Base-by-base conservation (phyloP, 176 grass and related monocot genomes). In the Pontederia paniculata region DNA sequence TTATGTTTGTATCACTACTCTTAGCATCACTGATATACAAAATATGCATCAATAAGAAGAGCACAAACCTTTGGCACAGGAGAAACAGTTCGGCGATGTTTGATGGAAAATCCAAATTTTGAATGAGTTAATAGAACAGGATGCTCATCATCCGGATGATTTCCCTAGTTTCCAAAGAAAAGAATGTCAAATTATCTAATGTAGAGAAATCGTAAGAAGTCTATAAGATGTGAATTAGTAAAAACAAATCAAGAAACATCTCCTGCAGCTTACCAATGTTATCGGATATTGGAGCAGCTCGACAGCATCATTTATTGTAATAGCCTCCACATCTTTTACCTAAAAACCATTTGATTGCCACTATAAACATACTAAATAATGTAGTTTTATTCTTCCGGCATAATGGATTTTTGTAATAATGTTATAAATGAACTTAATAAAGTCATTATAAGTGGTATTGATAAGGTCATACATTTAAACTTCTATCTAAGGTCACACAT, bases 261-360 rank as follows among this genome's bases (percentile, higher is more conserved):
- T 31, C 25, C 25, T 31, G 25, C 25, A 66, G 10, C 55, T 60
- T 81, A 97, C 91, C 80, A 97, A 69, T 54, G 23, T 63, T 76
- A 79, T 76, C 10, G 91, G 91, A 84, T 97, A 97, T 65, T 81
- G 83, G 67, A 97, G 63, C 42, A 97, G 46, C 45, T 97, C 86
- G 65, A 97, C 13, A 71, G 91, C 86, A 74, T 84, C 60, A 71
- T 97, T 74, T 17, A 97, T 53, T 72, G 86, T 88, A 67, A 97
- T 12, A 50, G 68, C 73, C 37, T 58, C 50, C 45, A 81, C 10
- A 81, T 81, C 75, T 74, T 89, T 86, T 44, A 80, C 63, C 91
- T 97, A 74, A 75, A 76, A 77, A 42, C 71, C 13, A 43, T 23
- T 31, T 5, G 25, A 31, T 5, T 31, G 5, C 1, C 25, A 31